A percentile compares a stretch with the other conserved stretches of the same genome.
phyloP scores from a whole-genome alignment of 495 filamentous ascomycete species.

The Neurospora sp. region DNA sequence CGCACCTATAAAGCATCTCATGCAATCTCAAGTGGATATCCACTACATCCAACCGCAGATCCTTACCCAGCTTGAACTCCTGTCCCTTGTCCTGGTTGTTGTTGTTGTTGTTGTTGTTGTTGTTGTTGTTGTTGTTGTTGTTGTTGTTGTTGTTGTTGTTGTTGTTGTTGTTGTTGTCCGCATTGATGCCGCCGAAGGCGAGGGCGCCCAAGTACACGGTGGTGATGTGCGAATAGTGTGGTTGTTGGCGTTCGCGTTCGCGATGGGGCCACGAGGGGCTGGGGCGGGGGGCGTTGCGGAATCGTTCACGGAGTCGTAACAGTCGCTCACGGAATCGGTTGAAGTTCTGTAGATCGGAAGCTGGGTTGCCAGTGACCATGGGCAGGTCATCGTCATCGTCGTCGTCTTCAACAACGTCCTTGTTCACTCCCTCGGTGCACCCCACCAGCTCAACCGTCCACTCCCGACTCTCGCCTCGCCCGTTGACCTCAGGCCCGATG shows the following conservation, averaged over 20 bases:
- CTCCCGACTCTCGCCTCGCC: constrained; percentile 4
- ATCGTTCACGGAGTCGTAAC: background rate
- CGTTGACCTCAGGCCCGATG: constrained; percentile 15
- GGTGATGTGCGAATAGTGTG: background rate
- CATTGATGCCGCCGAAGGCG: background rate
- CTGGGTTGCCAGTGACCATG: background rate
- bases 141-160: background rate
- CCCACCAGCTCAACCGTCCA: constrained; percentile 14
- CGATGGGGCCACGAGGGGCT: background rate
- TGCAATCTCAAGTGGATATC: constrained; percentile 18
- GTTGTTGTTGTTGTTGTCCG: background rate
- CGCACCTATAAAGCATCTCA: constrained; percentile 28
- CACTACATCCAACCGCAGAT: constrained; percentile 26
- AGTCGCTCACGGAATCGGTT: background rate
- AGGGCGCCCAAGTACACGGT: constrained; percentile 3
- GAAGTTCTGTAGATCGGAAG: background rate
- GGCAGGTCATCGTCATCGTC: background rate
- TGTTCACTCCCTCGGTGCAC: constrained; percentile 2
- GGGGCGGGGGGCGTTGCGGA: background rate
- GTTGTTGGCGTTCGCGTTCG: background rate
- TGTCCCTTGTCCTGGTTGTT: background rate
- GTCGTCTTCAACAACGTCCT: background rate
- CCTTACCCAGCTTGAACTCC: constrained; percentile 21
- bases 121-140: background rate
- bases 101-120: background rate